A percentile compares a stretch with the other conserved stretches of the same genome.
Conservation (phyloP, 2,329 filamentous ascomycete species). For the Mycosphaerella sp. region DNA sequence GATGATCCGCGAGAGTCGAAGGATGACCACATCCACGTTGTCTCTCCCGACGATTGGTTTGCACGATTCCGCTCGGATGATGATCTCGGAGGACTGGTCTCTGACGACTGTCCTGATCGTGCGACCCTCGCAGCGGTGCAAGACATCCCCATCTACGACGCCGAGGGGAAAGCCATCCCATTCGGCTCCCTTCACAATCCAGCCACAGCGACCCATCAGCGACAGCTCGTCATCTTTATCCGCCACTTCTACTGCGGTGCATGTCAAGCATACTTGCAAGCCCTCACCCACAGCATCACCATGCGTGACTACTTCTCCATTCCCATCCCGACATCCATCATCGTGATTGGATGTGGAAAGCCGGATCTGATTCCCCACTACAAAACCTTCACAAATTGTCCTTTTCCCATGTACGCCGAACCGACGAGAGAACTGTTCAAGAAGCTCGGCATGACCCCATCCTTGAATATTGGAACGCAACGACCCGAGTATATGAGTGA, state of each 20-base stretch:
- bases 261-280: constrained; percentile 36
- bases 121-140: constrained; percentile 30
- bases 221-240: constrained; percentile 38
- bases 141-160: constrained; percentile 50
- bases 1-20: not conserved
- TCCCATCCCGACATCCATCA: constrained; percentile 33
- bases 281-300: constrained; percentile 31
- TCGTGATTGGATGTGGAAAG: constrained; percentile 36
- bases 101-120: constrained; percentile 32
- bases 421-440: constrained; percentile 33
- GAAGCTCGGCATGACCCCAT: constrained; percentile 33
- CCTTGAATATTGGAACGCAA: constrained; percentile 29
- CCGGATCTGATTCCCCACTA: constrained; percentile 35
- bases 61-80: constrained; percentile 30
- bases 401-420: constrained; percentile 36
- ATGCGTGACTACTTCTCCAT: constrained; percentile 35
- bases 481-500: constrained; percentile 36
- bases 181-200: constrained; percentile 60
- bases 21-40: not conserved
- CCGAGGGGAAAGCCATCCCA: constrained; percentile 51
- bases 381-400: constrained; percentile 32
- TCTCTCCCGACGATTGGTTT: constrained; percentile 32
- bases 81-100: constrained; percentile 24
- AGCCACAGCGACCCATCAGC: constrained; percentile 32
- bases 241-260: constrained; percentile 40